Evolutionary conservation across 2,329 filamentous ascomycete species (phyloP), one percentile per base, ranked within the genome.

Genomic region (Lasiodiplodia theobromae): DNA sequence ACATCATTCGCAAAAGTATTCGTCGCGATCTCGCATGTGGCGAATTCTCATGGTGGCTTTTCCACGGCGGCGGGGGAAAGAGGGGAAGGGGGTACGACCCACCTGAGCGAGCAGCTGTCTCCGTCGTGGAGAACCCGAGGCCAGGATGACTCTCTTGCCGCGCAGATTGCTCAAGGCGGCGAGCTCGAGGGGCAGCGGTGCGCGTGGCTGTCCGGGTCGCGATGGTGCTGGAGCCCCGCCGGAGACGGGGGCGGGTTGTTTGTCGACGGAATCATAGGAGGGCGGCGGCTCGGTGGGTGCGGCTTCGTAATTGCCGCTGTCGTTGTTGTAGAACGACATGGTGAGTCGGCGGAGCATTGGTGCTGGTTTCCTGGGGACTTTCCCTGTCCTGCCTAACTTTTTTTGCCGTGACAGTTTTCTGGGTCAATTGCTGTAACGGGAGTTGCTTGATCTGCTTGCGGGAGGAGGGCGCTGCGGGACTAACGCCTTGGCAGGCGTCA

Each of bases 121-220:
- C 66, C 96, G 87, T 54, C 96, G 87, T 0, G 96, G 96, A 1
- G 94, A 97, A 23, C 92, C 89, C 2, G 94, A 97, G 65, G 96
- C 96, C 34, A 99, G 90, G 73, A 99, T 92, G 6, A 97, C 89
- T 71, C 95, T 87, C 79, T 92, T 93, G 67, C 87, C 87, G 75
- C 91, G 89, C 71, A 99, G 87, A 75, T 90, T 85, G 74, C 87
- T 88, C 69, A 99, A 84, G 68, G 94, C 90, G 18, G 95, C 94
- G 21, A 98, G 86, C 70, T 93, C 87, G 70, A 98, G 87, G 1
- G 92, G 92, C 53, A 87, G 84, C 8, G 89, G 88, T 16, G 84
- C 84, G 67, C 83, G 83, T 66, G 80, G 82, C 63, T 81, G 73
- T n/a, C 82, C 81, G 66, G 80, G 77, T 66, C 78, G 73, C 38